Conservation (phyloP, 176 grass and related monocot genomes). For the Calamus simplicifolius region DNA sequence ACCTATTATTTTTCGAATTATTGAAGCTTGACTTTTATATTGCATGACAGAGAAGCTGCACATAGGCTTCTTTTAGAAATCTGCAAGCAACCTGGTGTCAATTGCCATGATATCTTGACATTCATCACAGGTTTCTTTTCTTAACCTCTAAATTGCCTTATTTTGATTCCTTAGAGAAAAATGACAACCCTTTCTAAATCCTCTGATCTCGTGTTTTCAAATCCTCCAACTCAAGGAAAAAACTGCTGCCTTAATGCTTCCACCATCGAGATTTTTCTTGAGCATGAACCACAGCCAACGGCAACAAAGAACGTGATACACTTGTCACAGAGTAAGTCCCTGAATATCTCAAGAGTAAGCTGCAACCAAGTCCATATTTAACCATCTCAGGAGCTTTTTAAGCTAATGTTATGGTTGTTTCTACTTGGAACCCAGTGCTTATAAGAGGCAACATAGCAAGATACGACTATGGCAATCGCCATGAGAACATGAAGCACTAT, state of each 20-base stretch:
- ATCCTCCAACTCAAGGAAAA: slow-evolving; percentile 21
- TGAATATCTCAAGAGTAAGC: too few species aligned
- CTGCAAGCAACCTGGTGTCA: too few species aligned
- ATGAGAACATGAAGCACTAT: slow-evolving; percentile 44
- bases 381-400: too few species aligned
- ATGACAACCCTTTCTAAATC: not conserved
- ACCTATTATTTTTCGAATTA: too few species aligned
- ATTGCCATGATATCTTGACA: too few species aligned
- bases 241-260: slow-evolving; percentile 51
- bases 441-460: slow-evolving; percentile 18
- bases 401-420: too few species aligned
- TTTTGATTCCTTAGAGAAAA: not conserved
- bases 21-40: too few species aligned
- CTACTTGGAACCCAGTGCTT: slow-evolving; percentile 19
- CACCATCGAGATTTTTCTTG: slow-evolving; percentile 22
- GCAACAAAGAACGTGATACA: slow-evolving; percentile 41
- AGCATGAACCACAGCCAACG: slow-evolving; percentile 37
- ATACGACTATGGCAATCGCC: slow-evolving; percentile 31
- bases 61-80: too few species aligned
- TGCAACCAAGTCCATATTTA: too few species aligned
- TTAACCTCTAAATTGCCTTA: not conserved
- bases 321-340: slow-evolving; percentile 34
- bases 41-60: too few species aligned
- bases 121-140: not conserved
- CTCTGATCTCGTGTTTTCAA: slow-evolving; percentile 7